Conservation (phyloP, 1,284 basidiomycete genomes). For the Peniophora sp. region DNA sequence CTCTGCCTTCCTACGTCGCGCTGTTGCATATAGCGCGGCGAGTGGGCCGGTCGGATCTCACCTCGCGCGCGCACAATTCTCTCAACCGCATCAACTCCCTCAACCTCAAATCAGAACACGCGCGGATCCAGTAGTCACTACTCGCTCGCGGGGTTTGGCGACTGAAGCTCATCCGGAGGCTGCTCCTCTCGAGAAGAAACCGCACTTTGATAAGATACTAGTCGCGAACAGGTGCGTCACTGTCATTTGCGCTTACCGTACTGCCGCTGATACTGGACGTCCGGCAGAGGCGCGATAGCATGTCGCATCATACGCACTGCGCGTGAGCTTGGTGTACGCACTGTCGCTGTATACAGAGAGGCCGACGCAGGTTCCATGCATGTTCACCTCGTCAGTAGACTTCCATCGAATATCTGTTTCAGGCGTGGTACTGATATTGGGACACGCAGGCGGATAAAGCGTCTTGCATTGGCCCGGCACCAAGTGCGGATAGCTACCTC, state of each 20-base stretch:
- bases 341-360: conserved; percentile 86
- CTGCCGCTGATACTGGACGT: background rate
- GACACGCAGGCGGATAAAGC: conserved; percentile 98
- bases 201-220: conserved; percentile 78
- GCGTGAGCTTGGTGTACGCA: conserved; percentile 81
- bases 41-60: too few relatives aligned
- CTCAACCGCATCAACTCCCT: too few relatives aligned
- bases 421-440: too few relatives aligned
- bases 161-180: too few relatives aligned
- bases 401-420: too few relatives aligned
- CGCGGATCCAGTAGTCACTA: too few relatives aligned
- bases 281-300: conserved; percentile 94
- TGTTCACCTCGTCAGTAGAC: conserved; percentile 53
- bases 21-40: too few relatives aligned
- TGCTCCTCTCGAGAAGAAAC: conserved; percentile 9
- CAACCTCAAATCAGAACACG: too few relatives aligned
- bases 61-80: too few relatives aligned
- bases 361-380: conserved; percentile 76
- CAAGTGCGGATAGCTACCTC: conserved; percentile 84
- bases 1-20: conserved; percentile 1
- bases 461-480: conserved; percentile 87
- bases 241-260: background rate
- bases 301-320: conserved; percentile 89
- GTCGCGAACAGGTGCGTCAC: conserved; percentile 68
- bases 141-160: too few relatives aligned